Evolutionary conservation across 306 rosid genomes (phyloP), one percentile per base, ranked within the genome.

Genomic region (Quillaja saponaria): DNA sequence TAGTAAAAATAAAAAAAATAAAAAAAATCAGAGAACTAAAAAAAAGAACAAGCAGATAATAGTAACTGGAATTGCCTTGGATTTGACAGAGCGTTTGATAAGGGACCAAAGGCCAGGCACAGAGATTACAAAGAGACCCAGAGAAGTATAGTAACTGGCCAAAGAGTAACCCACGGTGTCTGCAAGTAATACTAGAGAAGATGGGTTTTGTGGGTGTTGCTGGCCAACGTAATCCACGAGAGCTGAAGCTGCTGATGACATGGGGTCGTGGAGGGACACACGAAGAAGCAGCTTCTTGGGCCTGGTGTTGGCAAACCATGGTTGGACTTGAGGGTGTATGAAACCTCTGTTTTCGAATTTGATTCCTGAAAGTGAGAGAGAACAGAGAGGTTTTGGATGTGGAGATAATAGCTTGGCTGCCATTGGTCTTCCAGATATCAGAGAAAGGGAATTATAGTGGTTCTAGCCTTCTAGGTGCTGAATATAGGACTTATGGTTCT

Each of bases 51-150:
- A 42, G 14, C 13, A 51, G 8, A 6, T 0, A 10, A 25, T 6
- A 17, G 8, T 16, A 5, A 39, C 14, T 1, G 13, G 12, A 18
- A 15, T 61, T 47, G 88, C 98, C 83, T 92, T 92, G 73, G 98
- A 88, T 69, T 88, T 92, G 16, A 88, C 95, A 55, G 96, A 88
- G 66, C 96, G 96, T 62, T 92, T 92, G 85, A 92, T 92, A 73
- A 92, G 96, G 25, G 98, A 92, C 98, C 98, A 92, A 3, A 88
- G 81, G 41, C 98, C 96, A 17, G 96, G 96, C 10, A 88, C 89
- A 61, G 96, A 92, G 77, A 92, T 84, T 15, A 92, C 95, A 72
- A 92, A 92, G 66, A 92, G 94, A 42, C 98, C 98, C 51, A 92
- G 54, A 47, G 98, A 92, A 64, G 98, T 92, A 55, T 92, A 92